Evolutionary conservation across 164 flowering plant genomes (phyloP).

Genomic region (Akebia trifoliata): DNA sequence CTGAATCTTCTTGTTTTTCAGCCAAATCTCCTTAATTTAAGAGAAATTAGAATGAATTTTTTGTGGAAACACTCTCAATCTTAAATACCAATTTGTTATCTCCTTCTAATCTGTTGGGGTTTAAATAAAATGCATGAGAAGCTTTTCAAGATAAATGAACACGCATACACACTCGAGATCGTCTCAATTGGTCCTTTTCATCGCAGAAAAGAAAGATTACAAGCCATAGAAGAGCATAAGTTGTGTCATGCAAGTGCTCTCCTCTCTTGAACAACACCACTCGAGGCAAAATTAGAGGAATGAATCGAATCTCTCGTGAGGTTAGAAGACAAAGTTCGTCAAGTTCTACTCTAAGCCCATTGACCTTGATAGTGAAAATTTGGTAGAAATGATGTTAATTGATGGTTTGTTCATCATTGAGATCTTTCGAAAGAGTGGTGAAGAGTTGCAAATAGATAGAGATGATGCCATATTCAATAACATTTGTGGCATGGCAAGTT

Average conservation of each 20-base stretch:
- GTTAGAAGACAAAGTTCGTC: slow-evolving; percentile 37
- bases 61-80: too few relatives aligned
- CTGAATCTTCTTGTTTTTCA: too few relatives aligned
- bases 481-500: slow-evolving; percentile 36
- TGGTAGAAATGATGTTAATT: slow-evolving; percentile 54
- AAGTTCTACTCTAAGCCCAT: slow-evolving; percentile 43
- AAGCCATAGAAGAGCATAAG: slow-evolving; percentile 45
- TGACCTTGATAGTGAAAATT: slow-evolving; percentile 30
- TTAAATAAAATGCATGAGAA: slow-evolving; percentile 37
- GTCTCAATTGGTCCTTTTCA: slow-evolving; percentile 59
- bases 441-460: background rate
- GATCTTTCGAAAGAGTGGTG: slow-evolving; percentile 20
- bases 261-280: slow-evolving; percentile 20
- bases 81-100: too few relatives aligned
- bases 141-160: slow-evolving; percentile 31
- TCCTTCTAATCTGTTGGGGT: too few relatives aligned
- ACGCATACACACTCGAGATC: slow-evolving; percentile 41
- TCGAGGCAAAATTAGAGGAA: slow-evolving; percentile 7
- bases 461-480: slow-evolving; percentile 47
- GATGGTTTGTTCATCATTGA: slow-evolving; percentile 59
- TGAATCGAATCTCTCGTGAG: slow-evolving; percentile 21
- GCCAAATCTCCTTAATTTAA: too few relatives aligned
- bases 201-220: slow-evolving; percentile 25
- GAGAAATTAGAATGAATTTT: too few relatives aligned
- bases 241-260: slow-evolving; percentile 27